Evolutionary conservation across 2,329 filamentous ascomycete genomes (phyloP), one percentile per base, ranked within the genome.

Genomic region (Colletotrichum sp.): DNA sequence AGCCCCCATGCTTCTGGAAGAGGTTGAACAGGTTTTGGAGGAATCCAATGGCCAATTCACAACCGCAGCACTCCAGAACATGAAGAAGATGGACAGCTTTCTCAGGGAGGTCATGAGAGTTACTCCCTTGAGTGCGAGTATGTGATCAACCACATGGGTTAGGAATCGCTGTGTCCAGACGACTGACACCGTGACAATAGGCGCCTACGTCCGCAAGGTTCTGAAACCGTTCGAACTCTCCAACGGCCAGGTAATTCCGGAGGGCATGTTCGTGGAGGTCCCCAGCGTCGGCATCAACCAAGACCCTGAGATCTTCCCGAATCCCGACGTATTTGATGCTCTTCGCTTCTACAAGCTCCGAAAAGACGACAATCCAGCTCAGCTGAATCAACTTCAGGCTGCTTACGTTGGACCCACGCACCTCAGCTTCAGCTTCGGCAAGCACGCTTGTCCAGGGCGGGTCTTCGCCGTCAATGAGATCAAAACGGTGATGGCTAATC

Each of bases 221-320:
- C 81, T 88, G 39, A 85, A 87, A 77, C 83, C 87, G 7, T 85
- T 91, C 78, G 86, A 85, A 7, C 87, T 91, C 4, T 90, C 89
- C 59, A 89, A 89, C 79, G 90, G 90, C 27, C 87, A 90, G 63
- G 84, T 85, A 32, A 83, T 89, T 16, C 87, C 87, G 1, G 81
- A 83, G 2, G 87, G 87, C 28, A 84, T 85, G 6, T 82, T 83
- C n/a, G 82, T 89, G 27, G 84, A 88, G 74, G 81, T 86, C 0
- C 84, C 87, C 0, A 77, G 82, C 19, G 81, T 82, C 19, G 84
- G 82, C 34, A 77, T 86, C 75, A 81, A 80, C 65, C 77, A 78
- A 5, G 87, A 88, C 77, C 79, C 82, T 13, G 82, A 82, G 5
- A 27, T 69, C 79, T 87, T 84, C 78, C 79, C 81, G 9, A 80